Base-by-base conservation (phyloP, 1,284 basidiomycete genomes). In the Cryptococcus sp. region DNA sequence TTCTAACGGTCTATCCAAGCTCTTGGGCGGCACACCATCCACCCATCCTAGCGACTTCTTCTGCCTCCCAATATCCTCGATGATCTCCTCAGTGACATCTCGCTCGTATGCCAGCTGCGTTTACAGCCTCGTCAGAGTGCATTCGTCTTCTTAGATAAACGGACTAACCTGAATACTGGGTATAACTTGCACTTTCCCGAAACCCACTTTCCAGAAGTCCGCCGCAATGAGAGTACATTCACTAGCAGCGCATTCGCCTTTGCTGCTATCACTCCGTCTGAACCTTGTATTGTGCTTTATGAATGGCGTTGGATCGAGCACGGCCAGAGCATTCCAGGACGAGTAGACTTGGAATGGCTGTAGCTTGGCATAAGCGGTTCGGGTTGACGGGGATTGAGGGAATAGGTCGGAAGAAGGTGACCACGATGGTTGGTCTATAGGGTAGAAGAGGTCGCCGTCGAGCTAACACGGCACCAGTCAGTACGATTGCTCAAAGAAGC, bases 381-480 rank as follows among this genome's bases (percentile, higher is more conserved):
- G 54, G 1, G 73, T 64, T 11, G 27, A 35, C 0, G 76, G 69
- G 0, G 75, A 74, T 19, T 64, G 72, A 17, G 63, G 56, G 57
- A 80, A 76, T 11, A 80, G 64, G 23, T 74, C 61, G 35, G 67
- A 66, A 0, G 72, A 76, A 0, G 79, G 76, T 2, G 68, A 59
- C 78, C 77, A 79, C 65, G 70, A 76, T 2, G 67, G 48, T 11
- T 57, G 45, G 17, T 66, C 56, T 52, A 80, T 79, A 2, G 77
- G 75, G 62, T 80, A 79, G 65, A 80, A 79, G 8, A 80, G 63
- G 60, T 80, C 74, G n/a, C 75, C 74, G 5, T 51, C 7, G 51
- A 42, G 51, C 20, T n/a, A 51, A 7, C 23, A 16, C 16, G 17
- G 17, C 20, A 22, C 6, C 23, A 11, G 40, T 46, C 41, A 49